phyloP scores from a whole-genome alignment of 2,329 filamentous ascomycete genomes.

The Dendrostoma leiphaemia region DNA sequence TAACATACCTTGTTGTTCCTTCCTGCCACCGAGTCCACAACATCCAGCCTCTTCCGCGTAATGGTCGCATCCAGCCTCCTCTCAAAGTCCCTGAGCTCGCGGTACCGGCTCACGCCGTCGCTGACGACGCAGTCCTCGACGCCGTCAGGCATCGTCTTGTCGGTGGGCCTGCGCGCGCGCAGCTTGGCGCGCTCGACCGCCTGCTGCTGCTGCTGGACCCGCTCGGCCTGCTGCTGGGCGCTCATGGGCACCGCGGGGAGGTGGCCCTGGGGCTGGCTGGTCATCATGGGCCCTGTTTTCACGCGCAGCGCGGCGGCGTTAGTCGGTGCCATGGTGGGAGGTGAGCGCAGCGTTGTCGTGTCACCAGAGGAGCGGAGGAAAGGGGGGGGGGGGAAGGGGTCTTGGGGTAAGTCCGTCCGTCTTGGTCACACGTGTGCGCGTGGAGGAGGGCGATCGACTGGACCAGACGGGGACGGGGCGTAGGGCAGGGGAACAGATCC shows the following conservation, averaged over 20 bases:
- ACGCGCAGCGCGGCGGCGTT: slow-evolving; percentile 5
- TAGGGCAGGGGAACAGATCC: background rate
- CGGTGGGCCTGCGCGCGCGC: slow-evolving; percentile 84
- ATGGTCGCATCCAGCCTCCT: slow-evolving; percentile 86
- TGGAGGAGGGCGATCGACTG: background rate
- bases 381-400: too few species aligned
- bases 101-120: slow-evolving; percentile 79
- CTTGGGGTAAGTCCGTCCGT: background rate
- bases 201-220: slow-evolving; percentile 46
- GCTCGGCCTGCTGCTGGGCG: slow-evolving; percentile 51
- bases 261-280: slow-evolving; percentile 31
- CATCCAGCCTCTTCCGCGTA: slow-evolving; percentile 89
- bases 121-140: slow-evolving; percentile 80
- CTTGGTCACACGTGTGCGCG: background rate
- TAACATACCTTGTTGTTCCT: slow-evolving; percentile 64
- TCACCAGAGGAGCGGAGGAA: too few species aligned
- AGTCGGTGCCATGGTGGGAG: slow-evolving; percentile 12
- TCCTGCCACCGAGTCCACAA: slow-evolving; percentile 77
- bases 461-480: background rate
- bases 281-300: slow-evolving; percentile 54
- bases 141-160: slow-evolving; percentile 91
- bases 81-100: slow-evolving; percentile 81
- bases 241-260: slow-evolving; percentile 44
- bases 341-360: too few species aligned
- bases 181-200: slow-evolving; percentile 71